Conservation (phyloP, 108 stramenopile species). For the Thalassiosira profunda region DNA sequence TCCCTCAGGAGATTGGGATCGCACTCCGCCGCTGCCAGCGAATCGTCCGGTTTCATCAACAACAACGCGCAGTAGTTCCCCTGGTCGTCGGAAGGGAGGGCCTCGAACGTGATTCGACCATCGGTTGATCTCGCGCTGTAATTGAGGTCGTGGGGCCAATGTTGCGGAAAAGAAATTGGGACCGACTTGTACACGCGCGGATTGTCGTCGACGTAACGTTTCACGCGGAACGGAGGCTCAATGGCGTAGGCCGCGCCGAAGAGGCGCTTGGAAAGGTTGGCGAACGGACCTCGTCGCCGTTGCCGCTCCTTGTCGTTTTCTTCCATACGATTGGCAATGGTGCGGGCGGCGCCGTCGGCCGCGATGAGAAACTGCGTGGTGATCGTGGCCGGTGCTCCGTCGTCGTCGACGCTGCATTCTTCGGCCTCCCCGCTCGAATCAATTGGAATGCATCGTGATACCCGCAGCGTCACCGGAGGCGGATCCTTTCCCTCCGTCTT, state of each 20-base stretch:
- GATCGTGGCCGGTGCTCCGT: not conserved
- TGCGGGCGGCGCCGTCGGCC: conserved; percentile 42
- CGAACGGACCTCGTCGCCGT: not conserved
- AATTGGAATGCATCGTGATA: conserved; percentile 25
- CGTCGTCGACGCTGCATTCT: conserved; percentile 21
- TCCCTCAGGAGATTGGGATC: conserved; percentile 38
- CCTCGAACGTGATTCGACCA: conserved; percentile 57
- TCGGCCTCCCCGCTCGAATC: not conserved
- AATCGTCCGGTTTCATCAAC: conserved; percentile 52
- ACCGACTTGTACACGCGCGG: conserved; percentile 63
- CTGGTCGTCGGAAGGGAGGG: conserved; percentile 51
- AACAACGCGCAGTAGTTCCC: conserved; percentile 58
- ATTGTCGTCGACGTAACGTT: conserved; percentile 40
- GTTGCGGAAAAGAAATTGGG: conserved; percentile 46
- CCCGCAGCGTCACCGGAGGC: conserved; percentile 19
- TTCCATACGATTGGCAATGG: conserved; percentile 47
- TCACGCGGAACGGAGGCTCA: conserved; percentile 18
- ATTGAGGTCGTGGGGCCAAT: conserved; percentile 58
- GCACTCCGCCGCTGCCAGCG: conserved; percentile 22
- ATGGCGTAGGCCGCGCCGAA: too few species aligned
- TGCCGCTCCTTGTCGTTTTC: conserved; percentile 10
- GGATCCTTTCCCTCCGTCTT: not conserved
- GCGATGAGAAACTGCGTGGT: conserved; percentile 38
- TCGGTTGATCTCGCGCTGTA: conserved; percentile 43
- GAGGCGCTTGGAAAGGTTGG: conserved; percentile 3